phyloP scores from a whole-genome alignment of 208 protist genomes.

The Trypanosoma congolense region DNA sequence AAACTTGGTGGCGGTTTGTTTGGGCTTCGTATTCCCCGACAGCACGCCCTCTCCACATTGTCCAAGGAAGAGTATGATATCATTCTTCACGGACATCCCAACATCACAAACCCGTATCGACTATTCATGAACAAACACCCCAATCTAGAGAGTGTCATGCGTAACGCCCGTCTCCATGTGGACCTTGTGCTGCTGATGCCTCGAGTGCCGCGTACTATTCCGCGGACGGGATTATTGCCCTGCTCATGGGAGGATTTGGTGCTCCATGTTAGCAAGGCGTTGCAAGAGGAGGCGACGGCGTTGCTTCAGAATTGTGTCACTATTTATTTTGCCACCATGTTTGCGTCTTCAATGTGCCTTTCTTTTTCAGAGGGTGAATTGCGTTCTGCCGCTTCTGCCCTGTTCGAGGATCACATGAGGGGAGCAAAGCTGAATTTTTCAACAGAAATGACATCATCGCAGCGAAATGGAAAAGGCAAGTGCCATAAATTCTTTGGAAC shows the following conservation, averaged over 20 bases:
- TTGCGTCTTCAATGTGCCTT: conserved; percentile 22
- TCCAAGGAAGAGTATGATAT: conserved; percentile 66
- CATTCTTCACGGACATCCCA: conserved; percentile 74
- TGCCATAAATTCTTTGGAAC: conserved; percentile 12
- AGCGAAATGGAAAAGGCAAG: background rate
- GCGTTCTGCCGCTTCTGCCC: conserved; percentile 6
- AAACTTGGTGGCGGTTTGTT: conserved; percentile 86
- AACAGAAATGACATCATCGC: background rate
- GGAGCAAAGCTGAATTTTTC: conserved; percentile 3
- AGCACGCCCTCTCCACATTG: conserved; percentile 73
- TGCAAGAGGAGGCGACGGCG: conserved; percentile 1
- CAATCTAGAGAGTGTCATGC: conserved; percentile 61
- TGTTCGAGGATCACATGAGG: conserved; percentile 20
- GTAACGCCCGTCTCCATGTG: conserved; percentile 48
- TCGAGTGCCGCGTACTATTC: conserved; percentile 32
- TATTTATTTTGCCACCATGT: conserved; percentile 40
- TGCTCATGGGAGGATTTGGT: conserved; percentile 23
- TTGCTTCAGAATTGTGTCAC: conserved; percentile 4
- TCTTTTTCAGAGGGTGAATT: background rate
- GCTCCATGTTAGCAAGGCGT: conserved; percentile 12
- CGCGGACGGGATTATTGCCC: conserved; percentile 9
- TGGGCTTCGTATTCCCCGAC: conserved; percentile 75
- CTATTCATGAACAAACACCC: conserved; percentile 65
- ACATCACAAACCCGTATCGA: conserved; percentile 90
- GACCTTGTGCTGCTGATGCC: conserved; percentile 72